phyloP scores from a whole-genome alignment of 805 yeast species.

The Cyberlindnera galapagoensis region DNA sequence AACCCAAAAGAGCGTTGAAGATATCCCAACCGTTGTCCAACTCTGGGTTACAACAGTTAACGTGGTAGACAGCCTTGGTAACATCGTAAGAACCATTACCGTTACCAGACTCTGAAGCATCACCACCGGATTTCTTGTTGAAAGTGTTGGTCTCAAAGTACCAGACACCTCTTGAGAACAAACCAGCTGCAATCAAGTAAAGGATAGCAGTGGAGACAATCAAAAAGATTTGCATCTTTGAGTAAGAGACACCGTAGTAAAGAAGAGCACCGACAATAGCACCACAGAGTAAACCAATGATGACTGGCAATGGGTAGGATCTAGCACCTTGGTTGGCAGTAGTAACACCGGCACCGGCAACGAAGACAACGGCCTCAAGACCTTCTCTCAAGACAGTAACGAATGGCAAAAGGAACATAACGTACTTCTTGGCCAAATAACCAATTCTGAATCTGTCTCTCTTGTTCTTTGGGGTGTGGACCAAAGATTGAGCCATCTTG shows the following conservation, averaged over 20 bases:
- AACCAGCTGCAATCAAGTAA: conserved; percentile 86
- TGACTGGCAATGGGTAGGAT: conserved; percentile 91
- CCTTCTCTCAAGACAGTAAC: conserved; percentile 95
- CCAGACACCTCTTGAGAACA: conserved; percentile 93
- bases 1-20: conserved; percentile 88
- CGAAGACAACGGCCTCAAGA: conserved; percentile 90
- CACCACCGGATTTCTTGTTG: conserved; percentile 77
- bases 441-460: conserved; percentile 49
- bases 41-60: conserved; percentile 95
- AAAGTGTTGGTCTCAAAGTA: conserved; percentile 67
- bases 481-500: conserved; percentile 80
- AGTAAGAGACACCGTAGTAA: conserved; percentile 74
- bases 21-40: conserved; percentile 94
- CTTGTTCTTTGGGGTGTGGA: conserved; percentile 47
- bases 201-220: conserved; percentile 82
- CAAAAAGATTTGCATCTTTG: conserved; percentile 84
- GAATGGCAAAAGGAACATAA: conserved; percentile 85
- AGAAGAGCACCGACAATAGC: conserved; percentile 57
- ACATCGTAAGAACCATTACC: conserved; percentile 96
- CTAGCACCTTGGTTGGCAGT: conserved; percentile 46
- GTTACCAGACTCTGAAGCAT: conserved; percentile 85
- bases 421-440: conserved; percentile 61
- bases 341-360: conserved; percentile 88
- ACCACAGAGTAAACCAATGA: conserved; percentile 82
- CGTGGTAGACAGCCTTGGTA: conserved; percentile 81